Percentiles rank a stretch among this genome's conserved stretches.
phyloP scores from a whole-genome alignment of 371 early-diverging fungal species.

The Blakeslea trispora region DNA sequence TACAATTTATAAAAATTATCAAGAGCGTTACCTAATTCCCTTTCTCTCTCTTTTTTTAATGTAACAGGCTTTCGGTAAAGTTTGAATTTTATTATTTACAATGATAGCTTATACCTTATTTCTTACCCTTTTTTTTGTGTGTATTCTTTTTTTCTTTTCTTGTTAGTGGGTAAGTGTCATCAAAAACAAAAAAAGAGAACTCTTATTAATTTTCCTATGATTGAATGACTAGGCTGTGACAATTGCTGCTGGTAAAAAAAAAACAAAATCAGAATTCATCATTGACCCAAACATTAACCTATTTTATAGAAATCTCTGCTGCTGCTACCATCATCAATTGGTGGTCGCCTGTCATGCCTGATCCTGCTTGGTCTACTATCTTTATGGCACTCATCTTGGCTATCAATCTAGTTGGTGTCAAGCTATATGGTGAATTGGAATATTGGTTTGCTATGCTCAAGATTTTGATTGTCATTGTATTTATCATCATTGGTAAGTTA shows the following conservation, averaged over 20 bases:
- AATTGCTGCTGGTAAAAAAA: constrained; percentile 34
- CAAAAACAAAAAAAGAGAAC: neutral
- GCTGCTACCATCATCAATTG: constrained; percentile 75
- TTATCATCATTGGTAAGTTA: constrained; percentile 67
- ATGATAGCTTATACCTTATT: too few species aligned
- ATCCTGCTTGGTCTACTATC: constrained; percentile 62
- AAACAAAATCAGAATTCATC: too few species aligned
- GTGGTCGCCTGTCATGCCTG: constrained; percentile 68
- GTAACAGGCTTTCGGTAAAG: constrained; percentile 33
- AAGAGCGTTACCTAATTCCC: too few species aligned
- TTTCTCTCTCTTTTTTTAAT: neutral
- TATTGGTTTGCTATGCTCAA: constrained; percentile 76
- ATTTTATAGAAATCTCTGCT: constrained; percentile 69
- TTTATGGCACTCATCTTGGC: constrained; percentile 56
- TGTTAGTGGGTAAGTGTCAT: constrained; percentile 36
- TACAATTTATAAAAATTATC: too few species aligned
- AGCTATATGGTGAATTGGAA: constrained; percentile 69
- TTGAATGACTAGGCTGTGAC: constrained; percentile 26
- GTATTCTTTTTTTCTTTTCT: too few species aligned
- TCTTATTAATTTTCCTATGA: neutral
- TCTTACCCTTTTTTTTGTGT: neutral
- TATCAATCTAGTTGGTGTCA: constrained; percentile 59
- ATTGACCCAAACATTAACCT: constrained; percentile 26
- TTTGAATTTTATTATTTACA: too few species aligned
- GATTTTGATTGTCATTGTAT: constrained; percentile 67